phyloP scores from a whole-genome alignment of 2,329 filamentous ascomycete genomes.

The Fusarium drepaniforme region DNA sequence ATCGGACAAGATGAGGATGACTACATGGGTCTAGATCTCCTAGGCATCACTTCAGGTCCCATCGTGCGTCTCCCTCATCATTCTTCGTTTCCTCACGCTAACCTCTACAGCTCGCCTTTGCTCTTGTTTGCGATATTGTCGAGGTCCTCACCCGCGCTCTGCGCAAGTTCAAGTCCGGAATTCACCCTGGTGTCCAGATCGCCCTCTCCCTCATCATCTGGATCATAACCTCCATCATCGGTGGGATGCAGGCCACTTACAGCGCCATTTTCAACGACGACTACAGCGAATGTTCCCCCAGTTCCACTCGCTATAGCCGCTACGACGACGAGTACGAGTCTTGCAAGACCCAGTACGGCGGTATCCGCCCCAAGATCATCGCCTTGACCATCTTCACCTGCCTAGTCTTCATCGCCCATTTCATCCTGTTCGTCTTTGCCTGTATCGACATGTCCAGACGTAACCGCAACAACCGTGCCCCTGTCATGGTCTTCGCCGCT shows the following conservation, averaged over 20 bases:
- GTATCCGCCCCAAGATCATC: conserved; percentile 26
- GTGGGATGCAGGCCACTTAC: conserved; percentile 38
- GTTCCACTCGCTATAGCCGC: conserved; percentile 1
- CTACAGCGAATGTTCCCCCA: conserved; percentile 5
- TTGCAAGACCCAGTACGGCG: conserved; percentile 3
- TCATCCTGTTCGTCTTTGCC: conserved; percentile 54
- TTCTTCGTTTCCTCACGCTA: neutral
- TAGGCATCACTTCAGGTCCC: conserved; percentile 26
- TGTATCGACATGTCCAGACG: conserved; percentile 53
- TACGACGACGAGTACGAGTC: neutral
- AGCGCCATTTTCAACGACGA: neutral
- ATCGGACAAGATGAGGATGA: conserved; percentile 1
- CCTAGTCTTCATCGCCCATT: conserved; percentile 48
- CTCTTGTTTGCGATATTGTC: conserved; percentile 53
- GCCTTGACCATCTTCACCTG: conserved; percentile 40
- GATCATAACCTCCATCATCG: conserved; percentile 47
- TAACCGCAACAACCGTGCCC: conserved; percentile 41
- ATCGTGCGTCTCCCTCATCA: conserved; percentile 27
- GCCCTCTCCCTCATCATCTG: conserved; percentile 57
- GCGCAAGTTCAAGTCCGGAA: conserved; percentile 49
- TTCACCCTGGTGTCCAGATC: conserved; percentile 60
- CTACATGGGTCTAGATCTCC: conserved; percentile 16
- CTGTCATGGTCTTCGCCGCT: conserved; percentile 42
- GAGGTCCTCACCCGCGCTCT: conserved; percentile 54
- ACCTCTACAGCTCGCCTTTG: conserved; percentile 48